phyloP scores from a whole-genome alignment of 345 rosid genomes.

The Anacardium occidentale region DNA sequence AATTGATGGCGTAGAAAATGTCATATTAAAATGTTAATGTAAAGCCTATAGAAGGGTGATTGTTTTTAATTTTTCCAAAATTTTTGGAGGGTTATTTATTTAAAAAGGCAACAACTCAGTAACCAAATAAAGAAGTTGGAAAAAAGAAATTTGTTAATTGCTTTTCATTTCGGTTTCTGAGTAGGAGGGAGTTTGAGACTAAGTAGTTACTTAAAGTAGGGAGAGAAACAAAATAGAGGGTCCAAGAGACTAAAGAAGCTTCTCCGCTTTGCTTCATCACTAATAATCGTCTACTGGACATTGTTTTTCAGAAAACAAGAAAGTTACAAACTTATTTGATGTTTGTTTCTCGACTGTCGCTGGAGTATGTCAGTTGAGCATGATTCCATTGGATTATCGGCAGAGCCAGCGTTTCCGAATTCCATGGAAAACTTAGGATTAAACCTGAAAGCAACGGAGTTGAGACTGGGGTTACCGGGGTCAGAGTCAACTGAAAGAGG shows the following conservation, averaged over 20 bases:
- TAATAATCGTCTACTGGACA: neutral
- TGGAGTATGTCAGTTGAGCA: conserved; percentile 46
- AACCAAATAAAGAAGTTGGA: too few species aligned
- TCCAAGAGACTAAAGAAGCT: conserved; percentile 1
- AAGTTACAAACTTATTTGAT: neutral
- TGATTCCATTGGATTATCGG: conserved; percentile 53
- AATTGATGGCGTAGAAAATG: too few species aligned
- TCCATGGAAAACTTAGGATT: conserved; percentile 48
- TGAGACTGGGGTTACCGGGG: conserved; percentile 79
- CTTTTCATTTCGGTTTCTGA: neutral
- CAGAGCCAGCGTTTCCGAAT: conserved; percentile 31
- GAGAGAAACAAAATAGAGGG: neutral
- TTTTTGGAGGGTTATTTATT: too few species aligned
- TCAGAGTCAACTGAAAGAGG: conserved; percentile 58
- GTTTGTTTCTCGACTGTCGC: conserved; percentile 5
- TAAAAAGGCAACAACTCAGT: too few species aligned
- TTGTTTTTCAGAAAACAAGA: neutral
- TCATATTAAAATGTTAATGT: too few species aligned
- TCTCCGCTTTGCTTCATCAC: conserved; percentile 8
- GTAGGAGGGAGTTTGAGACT: neutral
- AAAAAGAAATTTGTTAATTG: neutral
- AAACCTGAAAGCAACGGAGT: conserved; percentile 67
- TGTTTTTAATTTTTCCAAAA: too few species aligned
- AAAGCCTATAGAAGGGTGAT: too few species aligned
- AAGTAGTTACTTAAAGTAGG: neutral